Base-by-base conservation (phyloP, 495 filamentous ascomycete species). In the Talaromyces proteolyticus region DNA sequence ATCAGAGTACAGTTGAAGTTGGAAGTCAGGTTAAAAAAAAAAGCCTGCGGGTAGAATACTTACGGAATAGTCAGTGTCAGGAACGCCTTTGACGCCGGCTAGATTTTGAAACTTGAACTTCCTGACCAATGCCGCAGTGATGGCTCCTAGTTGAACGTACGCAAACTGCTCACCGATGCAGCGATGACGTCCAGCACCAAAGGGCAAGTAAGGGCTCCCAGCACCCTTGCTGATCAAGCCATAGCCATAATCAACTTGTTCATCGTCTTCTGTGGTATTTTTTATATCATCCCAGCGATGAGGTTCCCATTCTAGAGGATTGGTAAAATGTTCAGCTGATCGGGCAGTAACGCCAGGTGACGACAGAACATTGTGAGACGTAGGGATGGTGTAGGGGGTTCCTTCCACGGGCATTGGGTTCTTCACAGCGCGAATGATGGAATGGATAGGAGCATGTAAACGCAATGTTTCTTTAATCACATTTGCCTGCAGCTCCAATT, bases 141-240 rank as follows among this genome's bases (percentile, higher is more conserved):
- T 95, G 10, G 88, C 89, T 51, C 82, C 81, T 41, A 98, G 73
- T 66, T 98, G 92, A 53, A 96, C 75, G 62, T 94, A 95, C 49
- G 93, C 93, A 62, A 96, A 98, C 59, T 96, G 90, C 71, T 96
- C 93, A 42, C 93, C 93, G 59, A 98, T 96, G 65, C 93, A 98
- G 8, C 93, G 71, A 68, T 98, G 93, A 46, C 93, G 75, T 4
- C 93, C 93, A 1, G 91, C 93, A 2, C 93, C 93, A 61, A 98
- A 98, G 0, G 93, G 93, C 16, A 98, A 75, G 68, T 96, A 98
- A 1, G 93, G 91, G 42, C 85, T 90, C 22, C 70, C 72, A 4
- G 89, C 82, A 18, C 93, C 92, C 72, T 96, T 96, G 66, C 79
- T 87, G 45, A 96, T 82, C 23, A 90, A 70, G n/a, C 92, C 93